Evolutionary conservation across 495 filamentous ascomycete species (phyloP).

Genomic region (Lophiotrema nucula): DNA sequence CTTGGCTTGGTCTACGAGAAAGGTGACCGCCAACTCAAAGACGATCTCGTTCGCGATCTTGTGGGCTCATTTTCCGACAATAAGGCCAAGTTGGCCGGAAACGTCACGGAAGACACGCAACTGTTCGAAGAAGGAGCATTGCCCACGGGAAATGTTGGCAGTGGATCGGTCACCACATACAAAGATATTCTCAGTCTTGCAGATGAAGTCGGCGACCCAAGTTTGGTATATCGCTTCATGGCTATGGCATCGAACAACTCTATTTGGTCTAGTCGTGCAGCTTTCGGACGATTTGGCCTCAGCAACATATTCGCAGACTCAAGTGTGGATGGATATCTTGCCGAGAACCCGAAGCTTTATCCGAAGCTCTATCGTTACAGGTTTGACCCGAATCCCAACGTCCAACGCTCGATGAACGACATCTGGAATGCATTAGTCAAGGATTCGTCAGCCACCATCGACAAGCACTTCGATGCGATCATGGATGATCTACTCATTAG

Average conservation of each 20-base stretch:
- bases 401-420: slow-evolving; percentile 91
- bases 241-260: slow-evolving; percentile 89
- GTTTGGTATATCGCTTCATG: slow-evolving; percentile 96
- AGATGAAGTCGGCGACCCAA: slow-evolving; percentile 89
- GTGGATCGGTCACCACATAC: slow-evolving; percentile 88
- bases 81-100: slow-evolving; percentile 65
- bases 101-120: slow-evolving; percentile 83
- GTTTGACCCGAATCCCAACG: slow-evolving; percentile 90
- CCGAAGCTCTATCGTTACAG: slow-evolving; percentile 91
- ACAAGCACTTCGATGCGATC: slow-evolving; percentile 77
- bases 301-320: slow-evolving; percentile 88
- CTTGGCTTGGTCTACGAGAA: slow-evolving; percentile 89
- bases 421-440: slow-evolving; percentile 94
- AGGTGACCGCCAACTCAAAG: slow-evolving; percentile 74
- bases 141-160: slow-evolving; percentile 85
- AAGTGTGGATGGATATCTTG: slow-evolving; percentile 66
- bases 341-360: slow-evolving; percentile 85
- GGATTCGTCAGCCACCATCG: slow-evolving; percentile 69
- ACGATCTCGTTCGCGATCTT: slow-evolving; percentile 80
- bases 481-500: slow-evolving; percentile 81
- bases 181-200: slow-evolving; percentile 93
- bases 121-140: slow-evolving; percentile 92
- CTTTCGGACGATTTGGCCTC: slow-evolving; percentile 90
- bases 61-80: slow-evolving; percentile 80
- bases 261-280: slow-evolving; percentile 91